Evolutionary conservation across 176 grass and related monocot species (phyloP).

Genomic region (Lolium rigidum): DNA sequence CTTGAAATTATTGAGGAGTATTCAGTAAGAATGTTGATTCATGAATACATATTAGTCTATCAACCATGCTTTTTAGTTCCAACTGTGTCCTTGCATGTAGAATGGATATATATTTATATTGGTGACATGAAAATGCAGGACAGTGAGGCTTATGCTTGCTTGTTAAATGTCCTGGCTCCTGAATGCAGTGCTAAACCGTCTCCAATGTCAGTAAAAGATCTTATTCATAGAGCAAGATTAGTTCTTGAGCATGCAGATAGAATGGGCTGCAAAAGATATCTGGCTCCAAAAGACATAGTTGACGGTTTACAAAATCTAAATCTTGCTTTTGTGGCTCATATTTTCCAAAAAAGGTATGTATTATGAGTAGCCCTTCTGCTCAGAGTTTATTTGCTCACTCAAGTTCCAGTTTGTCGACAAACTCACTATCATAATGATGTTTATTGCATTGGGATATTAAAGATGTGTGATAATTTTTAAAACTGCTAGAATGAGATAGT

Average conservation of each 20-base stretch:
- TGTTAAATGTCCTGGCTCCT: conserved; percentile 89
- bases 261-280: conserved; percentile 98
- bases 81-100: neutral
- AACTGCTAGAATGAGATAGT: conserved; percentile 30
- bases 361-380: neutral
- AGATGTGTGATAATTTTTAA: neutral
- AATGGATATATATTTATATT: conserved; percentile 22
- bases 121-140: conserved; percentile 67
- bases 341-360: conserved; percentile 95
- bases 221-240: conserved; percentile 87
- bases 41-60: conserved; percentile 18
- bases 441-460: conserved; percentile 22
- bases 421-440: neutral
- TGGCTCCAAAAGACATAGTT: conserved; percentile 96
- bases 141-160: conserved; percentile 88
- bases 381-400: conserved; percentile 12
- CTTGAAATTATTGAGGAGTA: conserved; percentile 27
- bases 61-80: conserved; percentile 12
- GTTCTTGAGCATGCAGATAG: conserved; percentile 97
- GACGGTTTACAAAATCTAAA: conserved; percentile 97
- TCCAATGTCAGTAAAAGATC: conserved; percentile 76
- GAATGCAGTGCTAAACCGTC: conserved; percentile 78
- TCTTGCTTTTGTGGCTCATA: conserved; percentile 96
- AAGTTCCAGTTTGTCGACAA: conserved; percentile 6
- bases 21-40: conserved; percentile 27